Evolutionary conservation across 192 early-diverging fungal genomes (phyloP), one percentile per base, ranked within the genome.

Genomic region (Mortierella hygrophila): DNA sequence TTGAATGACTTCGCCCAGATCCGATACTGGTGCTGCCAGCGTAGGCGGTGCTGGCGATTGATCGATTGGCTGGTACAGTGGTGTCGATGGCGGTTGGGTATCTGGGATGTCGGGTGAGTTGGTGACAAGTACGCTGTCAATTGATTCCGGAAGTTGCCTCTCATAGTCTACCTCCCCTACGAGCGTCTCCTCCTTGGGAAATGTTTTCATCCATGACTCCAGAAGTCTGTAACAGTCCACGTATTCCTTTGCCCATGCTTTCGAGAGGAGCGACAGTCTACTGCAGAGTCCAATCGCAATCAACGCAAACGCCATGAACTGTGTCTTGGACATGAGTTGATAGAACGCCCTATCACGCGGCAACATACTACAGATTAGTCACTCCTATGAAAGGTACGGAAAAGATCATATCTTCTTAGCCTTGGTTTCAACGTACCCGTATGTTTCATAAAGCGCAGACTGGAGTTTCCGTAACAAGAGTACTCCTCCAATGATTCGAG

Each of bases 241-340:
- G 16, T 78, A 46, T 41, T 86, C 84, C n/a, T 72, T 74, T 16
- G 37, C 54, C 84, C 84, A 86, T 32, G 84, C 84, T 40, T 74
- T 86, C 4, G 79, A 78, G 6, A 81, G 40, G 49, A 86, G 42
- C 10, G 84, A 81, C 11, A 86, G 84, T 78, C 84, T 70, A n/a
- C 84, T 86, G 54, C 79, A 81, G 4, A 86, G 70, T 44, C 84
- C 84, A 63, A 86, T 86, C 2, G 79, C 60, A 18, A 81, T 70
- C 35, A 91, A 68, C 5, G 90, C 87, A 69, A 91, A 87, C 6
- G 89, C 32, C 89, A 91, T 91, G 77, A 91, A 91, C 75, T 88
- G 86, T 4, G 86, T 87, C 54, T 80, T 81, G 13, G 80, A 81
- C 65, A 90, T 70, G 52, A 91, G 78, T 11, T 79, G 75, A 72